Evolutionary conservation across 2,329 filamentous ascomycete species (phyloP).

Genomic region (Colletotrichum zoysiae): DNA sequence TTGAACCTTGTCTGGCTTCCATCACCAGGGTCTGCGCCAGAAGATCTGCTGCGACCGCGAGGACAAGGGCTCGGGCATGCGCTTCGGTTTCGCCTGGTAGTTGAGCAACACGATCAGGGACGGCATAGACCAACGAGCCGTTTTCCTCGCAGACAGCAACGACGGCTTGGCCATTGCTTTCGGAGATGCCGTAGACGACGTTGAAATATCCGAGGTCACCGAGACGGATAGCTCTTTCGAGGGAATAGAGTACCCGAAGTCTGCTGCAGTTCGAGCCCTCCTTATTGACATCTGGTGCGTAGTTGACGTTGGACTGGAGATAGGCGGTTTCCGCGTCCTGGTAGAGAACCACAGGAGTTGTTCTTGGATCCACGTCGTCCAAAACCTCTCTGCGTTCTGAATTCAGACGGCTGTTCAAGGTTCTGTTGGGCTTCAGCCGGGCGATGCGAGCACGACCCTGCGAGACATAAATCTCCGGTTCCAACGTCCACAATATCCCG

Average conservation of each 20-base stretch:
- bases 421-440: slow-evolving; percentile 22
- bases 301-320: background rate
- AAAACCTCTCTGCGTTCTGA: slow-evolving; percentile 3
- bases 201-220: slow-evolving; percentile 14
- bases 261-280: background rate
- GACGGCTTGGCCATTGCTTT: background rate
- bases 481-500: background rate
- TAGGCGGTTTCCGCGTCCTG: background rate
- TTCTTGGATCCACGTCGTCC: background rate
- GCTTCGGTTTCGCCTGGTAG: background rate
- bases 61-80: background rate
- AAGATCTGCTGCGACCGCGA: background rate
- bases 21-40: background rate
- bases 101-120: background rate
- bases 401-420: slow-evolving; percentile 17
- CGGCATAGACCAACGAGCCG: slow-evolving; percentile 14
- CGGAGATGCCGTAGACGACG: background rate
- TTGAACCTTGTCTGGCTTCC: background rate
- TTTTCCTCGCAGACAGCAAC: slow-evolving; percentile 21
- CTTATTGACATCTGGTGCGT: background rate
- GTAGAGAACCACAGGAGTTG: background rate
- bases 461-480: slow-evolving; percentile 12
- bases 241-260: background rate
- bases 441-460: slow-evolving; percentile 11
- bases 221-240: slow-evolving; percentile 2